phyloP scores from a whole-genome alignment of 2,329 filamentous ascomycete genomes.

The Escovopsis weberi region DNA sequence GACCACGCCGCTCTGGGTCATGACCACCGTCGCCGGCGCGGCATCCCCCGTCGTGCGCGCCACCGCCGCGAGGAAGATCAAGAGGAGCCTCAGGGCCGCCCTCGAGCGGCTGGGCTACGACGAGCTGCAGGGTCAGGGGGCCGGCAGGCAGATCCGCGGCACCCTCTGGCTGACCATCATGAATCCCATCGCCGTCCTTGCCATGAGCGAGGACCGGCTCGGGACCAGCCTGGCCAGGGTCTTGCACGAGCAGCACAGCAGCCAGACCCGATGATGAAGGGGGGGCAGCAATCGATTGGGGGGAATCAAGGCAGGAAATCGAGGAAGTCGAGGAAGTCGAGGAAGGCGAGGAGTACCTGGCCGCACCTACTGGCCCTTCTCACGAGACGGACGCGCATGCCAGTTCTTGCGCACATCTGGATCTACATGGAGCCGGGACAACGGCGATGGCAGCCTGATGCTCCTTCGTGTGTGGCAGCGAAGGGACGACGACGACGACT shows the following conservation, averaged over 20 bases:
- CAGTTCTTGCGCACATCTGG: too few species aligned
- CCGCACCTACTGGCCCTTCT: too few species aligned
- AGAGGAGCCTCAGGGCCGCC: slow-evolving; percentile 13
- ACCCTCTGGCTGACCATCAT: slow-evolving; percentile 13
- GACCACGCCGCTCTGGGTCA: slow-evolving; percentile 20
- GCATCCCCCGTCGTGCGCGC: slow-evolving; percentile 13
- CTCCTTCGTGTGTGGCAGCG: too few species aligned
- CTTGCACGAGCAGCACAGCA: background rate
- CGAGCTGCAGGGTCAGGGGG: slow-evolving; percentile 3
- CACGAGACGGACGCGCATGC: too few species aligned
- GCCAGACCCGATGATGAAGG: background rate
- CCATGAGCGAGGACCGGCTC: background rate
- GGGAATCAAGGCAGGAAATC: too few species aligned
- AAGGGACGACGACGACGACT: too few species aligned
- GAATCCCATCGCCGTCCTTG: slow-evolving; percentile 1
- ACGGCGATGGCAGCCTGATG: too few species aligned
- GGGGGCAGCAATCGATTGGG: too few species aligned
- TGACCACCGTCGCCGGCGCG: slow-evolving; percentile 8
- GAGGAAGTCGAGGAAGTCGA: too few species aligned
- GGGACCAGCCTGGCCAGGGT: background rate
- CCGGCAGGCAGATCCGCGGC: slow-evolving; percentile 9
- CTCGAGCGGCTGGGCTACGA: slow-evolving; percentile 14
- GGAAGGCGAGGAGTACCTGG: too few species aligned
- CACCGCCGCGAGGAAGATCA: slow-evolving; percentile 13
- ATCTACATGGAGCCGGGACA: too few species aligned